Evolutionary conservation across 208 protist species (phyloP).

Genomic region (Acanthamoeba sp.): DNA sequence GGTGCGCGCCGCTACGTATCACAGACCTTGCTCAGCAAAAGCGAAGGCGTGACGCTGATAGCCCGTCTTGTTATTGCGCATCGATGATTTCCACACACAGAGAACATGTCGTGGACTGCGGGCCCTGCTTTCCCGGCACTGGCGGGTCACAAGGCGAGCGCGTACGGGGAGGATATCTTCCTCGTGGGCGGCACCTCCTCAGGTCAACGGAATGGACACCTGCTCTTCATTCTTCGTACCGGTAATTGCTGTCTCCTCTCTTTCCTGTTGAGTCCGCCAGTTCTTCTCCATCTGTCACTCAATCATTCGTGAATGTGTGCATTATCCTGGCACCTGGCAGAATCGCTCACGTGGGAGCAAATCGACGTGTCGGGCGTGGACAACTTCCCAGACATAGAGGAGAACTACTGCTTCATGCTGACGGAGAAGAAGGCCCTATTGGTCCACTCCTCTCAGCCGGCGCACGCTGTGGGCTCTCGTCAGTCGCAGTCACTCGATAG

Average conservation of each 20-base stretch:
- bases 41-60: no score
- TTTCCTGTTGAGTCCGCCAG: neutral
- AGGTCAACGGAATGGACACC: neutral
- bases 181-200: conserved; percentile 15
- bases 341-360: conserved; percentile 36
- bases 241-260: neutral
- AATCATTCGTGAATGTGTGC: neutral
- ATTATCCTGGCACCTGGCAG: no score
- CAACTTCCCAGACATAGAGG: conserved; percentile 17
- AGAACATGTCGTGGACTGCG: conserved; percentile 20
- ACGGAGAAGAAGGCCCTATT: conserved; percentile 25
- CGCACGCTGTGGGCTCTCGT: neutral
- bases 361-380: conserved; percentile 14
- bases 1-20: neutral
- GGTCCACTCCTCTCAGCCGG: neutral
- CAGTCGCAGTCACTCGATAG: conserved; percentile 43
- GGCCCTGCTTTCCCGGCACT: conserved; percentile 33
- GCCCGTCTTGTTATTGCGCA: no score
- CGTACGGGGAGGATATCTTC: conserved; percentile 61
- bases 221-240: conserved; percentile 9
- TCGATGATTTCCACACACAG: no score
- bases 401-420: conserved; percentile 29
- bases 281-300: neutral
- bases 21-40: no score
- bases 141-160: neutral